Evolutionary conservation across 352 stramenopile genomes (phyloP), one percentile per base, ranked within the genome.

Genomic region (Globisporangium paroecandrum): DNA sequence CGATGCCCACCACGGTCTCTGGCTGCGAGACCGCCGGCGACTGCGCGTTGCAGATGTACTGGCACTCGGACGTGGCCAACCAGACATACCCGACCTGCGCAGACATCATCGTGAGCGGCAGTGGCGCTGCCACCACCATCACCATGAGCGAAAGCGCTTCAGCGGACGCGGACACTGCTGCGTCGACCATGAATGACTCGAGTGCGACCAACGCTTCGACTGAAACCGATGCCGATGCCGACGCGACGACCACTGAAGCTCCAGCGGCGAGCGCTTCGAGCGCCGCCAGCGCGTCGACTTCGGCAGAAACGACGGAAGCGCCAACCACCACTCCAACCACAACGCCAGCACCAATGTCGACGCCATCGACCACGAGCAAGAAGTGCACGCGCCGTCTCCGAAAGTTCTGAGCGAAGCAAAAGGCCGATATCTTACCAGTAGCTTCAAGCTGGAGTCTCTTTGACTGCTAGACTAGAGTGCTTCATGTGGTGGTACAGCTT

Each of bases 21-120:
- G 79, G 77, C 18, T 89, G 81, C 24, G 71, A 70, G 13, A 74
- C 73, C 22, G 58, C 74, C 0, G 81, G 81, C 1, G 70, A 82
- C 49, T 89, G 81, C 24, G 81, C 74, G 8, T 65, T 89, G 55
- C 81, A 88, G 62, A 84, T 89, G 62, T 88, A 82, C 61, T 89
- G 79, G 79, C 72, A 89, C 70, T 87, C 79, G 54, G 77, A 83
- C 36, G 64, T 85, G 43, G 81, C 81, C 0, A 81, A 76, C 51
- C 81, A 89, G 64, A 89, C 79, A 53, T 89, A 89, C 51, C 79
- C 79, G 54, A 89, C 74, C 13, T 89, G 81, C 36, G 76, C 55
- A 22, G 63, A 68, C 18, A 64, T 62, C 36, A 56, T 43, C 12
- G 22, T 68, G 53, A 58, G 25, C 53, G 53, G 25, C 25, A 58